Percentiles rank a stretch among this genome's conserved stretches.
These are phyloP conservation scores for Alnus glutinosa DNA, from an alignment of 306 rosid genomes.

Conservation along the genomic window DNA sequence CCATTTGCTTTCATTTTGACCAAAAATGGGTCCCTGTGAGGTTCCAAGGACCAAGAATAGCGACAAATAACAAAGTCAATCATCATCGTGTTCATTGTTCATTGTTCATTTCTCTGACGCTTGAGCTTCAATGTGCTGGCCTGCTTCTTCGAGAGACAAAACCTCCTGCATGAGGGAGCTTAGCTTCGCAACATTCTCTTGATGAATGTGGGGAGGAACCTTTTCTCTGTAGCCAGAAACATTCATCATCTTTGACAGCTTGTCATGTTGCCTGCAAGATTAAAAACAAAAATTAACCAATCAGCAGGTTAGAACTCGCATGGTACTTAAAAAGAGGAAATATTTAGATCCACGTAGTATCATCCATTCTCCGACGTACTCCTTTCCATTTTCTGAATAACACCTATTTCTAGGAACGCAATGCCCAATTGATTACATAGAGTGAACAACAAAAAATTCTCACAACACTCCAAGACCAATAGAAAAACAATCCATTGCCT, in stretches of 20 bases:
- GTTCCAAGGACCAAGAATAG: not conserved
- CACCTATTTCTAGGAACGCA: no score
- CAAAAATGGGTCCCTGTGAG: not conserved
- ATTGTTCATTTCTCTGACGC: slow-evolving; percentile 15
- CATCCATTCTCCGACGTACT: no score
- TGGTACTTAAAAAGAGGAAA: no score
- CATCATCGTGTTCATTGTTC: no score
- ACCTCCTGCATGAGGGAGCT: slow-evolving; percentile 64
- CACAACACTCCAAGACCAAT: no score
- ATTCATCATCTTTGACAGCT: slow-evolving; percentile 53
- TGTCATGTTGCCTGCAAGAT: slow-evolving; percentile 57
- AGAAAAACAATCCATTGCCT: no score
- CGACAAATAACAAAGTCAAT: slow-evolving; percentile 1
- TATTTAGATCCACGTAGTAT: no score
- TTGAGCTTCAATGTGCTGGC: slow-evolving; percentile 48
- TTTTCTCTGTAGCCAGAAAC: slow-evolving; percentile 78
- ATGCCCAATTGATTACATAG: no score
- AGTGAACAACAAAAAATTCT: no score
- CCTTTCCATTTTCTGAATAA: no score
- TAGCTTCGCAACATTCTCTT: slow-evolving; percentile 59
- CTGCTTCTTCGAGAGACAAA: slow-evolving; percentile 62
- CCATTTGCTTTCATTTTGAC: not conserved
- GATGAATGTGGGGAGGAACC: slow-evolving; percentile 52
- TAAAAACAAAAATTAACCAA: not conserved
- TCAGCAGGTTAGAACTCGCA: not conserved